These are phyloP conservation scores for Hyphodiscus sp. DNA, from an alignment of 2,329 filamentous ascomycete species.

Conservation along the genomic window DNA sequence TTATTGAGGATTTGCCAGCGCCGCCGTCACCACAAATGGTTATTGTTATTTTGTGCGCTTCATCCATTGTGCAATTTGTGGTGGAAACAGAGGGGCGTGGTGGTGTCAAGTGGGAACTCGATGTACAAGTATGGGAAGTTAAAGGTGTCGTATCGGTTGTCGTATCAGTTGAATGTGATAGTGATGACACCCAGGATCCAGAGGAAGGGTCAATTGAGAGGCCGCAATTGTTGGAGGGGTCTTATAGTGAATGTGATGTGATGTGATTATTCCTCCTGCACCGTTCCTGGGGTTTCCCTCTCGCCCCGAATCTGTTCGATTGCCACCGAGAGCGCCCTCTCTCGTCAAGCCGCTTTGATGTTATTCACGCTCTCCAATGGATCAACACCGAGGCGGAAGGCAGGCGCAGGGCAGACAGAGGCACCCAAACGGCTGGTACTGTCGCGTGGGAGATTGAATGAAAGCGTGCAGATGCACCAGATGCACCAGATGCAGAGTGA, in stretches of 20 bases:
- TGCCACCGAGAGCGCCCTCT: background rate
- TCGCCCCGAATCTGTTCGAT: background rate
- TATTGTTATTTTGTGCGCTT: constrained; percentile 50
- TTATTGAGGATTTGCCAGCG: constrained; percentile 80
- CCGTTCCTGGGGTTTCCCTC: background rate
- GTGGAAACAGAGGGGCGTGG: background rate
- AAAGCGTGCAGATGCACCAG: background rate
- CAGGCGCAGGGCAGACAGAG: too few relatives aligned
- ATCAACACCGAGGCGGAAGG: too few relatives aligned
- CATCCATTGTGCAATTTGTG: constrained; percentile 4
- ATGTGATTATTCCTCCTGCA: background rate
- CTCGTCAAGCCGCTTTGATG: too few relatives aligned
- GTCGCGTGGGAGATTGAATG: background rate
- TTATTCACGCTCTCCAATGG: too few relatives aligned
- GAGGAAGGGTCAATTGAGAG: background rate
- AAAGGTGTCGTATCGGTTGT: background rate
- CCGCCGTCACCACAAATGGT: constrained; percentile 84
- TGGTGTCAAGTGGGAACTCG: background rate
- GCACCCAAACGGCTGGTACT: background rate
- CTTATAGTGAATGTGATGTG: background rate
- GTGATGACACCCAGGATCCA: background rate
- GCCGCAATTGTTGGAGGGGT: background rate
- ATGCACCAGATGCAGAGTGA: background rate
- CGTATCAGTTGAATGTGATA: background rate
- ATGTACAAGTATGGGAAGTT: background rate